These are phyloP conservation scores for Populus nigra DNA, from an alignment of 345 rosid species.

Conservation along the genomic window DNA sequence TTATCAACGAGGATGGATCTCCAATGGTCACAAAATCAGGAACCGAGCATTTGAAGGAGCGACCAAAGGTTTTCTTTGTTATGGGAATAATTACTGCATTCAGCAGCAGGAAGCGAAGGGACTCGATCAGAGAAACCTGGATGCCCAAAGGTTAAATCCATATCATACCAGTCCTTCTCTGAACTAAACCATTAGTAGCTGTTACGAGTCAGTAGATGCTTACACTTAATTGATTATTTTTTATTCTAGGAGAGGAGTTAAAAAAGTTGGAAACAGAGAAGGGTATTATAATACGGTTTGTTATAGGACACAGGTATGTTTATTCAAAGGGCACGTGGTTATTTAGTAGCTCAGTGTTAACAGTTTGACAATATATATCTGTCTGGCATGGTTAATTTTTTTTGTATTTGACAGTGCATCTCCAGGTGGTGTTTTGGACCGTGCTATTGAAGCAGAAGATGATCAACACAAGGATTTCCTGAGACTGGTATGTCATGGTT, in stretches of 20 bases:
- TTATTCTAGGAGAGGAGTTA: conserved; percentile 50
- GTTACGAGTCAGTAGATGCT: conserved; percentile 8
- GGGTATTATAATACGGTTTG: conserved; percentile 61
- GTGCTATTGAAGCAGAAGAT: conserved; percentile 66
- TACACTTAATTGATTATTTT: conserved; percentile 21
- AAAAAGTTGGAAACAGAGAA: conserved; percentile 67
- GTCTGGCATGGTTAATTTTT: neutral
- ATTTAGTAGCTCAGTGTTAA: neutral
- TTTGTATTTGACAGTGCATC: conserved; percentile 47
- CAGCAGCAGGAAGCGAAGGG: conserved; percentile 76
- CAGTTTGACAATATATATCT: conserved; percentile 5
- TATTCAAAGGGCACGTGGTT: conserved; percentile 14
- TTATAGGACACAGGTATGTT: conserved; percentile 60
- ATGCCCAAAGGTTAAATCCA: conserved; percentile 60
- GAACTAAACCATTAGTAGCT: neutral
- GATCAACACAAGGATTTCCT: conserved; percentile 65
- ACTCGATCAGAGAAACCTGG: conserved; percentile 78
- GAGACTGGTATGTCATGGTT: conserved; percentile 44
- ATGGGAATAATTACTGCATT: conserved; percentile 83
- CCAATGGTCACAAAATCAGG: conserved; percentile 36
- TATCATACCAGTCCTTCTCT: conserved; percentile 2
- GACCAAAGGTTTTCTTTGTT: conserved; percentile 65
- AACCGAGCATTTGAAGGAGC: conserved; percentile 43
- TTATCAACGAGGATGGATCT: conserved; percentile 38
- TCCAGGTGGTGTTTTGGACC: conserved; percentile 68